Conservation (phyloP, 768 basidiomycete genomes). For the Tephrocybe sp. region DNA sequence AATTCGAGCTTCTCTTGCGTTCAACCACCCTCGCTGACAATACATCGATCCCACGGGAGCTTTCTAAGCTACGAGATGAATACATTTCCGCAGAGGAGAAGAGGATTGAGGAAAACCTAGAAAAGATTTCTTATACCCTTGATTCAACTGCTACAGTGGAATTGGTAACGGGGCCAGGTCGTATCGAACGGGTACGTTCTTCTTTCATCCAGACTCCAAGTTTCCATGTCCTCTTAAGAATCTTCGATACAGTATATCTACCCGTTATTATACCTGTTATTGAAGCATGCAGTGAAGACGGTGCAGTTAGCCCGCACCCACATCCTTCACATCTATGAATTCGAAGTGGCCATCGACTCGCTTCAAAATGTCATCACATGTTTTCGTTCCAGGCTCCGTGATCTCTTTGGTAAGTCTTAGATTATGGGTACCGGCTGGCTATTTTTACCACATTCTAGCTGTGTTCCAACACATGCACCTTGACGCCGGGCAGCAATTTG, state of each 20-base stretch:
- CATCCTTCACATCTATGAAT: not conserved
- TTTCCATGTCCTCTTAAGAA: not conserved
- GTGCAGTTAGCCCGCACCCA: constrained; percentile 2
- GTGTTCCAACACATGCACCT: constrained; percentile 9
- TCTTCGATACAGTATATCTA: not conserved
- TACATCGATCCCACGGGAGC: not conserved
- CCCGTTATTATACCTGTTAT: constrained; percentile 5
- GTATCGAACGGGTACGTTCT: not conserved
- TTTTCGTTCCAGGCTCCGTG: not conserved
- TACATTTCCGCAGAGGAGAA: not conserved
- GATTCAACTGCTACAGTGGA: not conserved
- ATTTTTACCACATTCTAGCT: not conserved
- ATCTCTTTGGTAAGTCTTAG: constrained; percentile 1
- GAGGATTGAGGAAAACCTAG: not conserved
- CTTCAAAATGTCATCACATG: not conserved
- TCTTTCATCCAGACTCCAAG: not conserved
- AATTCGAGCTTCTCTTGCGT: not conserved
- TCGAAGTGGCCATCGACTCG: not conserved
- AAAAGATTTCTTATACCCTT: not conserved
- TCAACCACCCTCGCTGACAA: not conserved
- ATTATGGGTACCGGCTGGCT: not conserved
- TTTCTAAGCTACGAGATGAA: not conserved
- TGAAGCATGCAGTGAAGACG: not conserved
- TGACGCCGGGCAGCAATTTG: not conserved
- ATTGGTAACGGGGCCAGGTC: not conserved